These are phyloP conservation scores for Hypoxylon fuscum DNA, from an alignment of 495 filamentous ascomycete species.

Conservation along the genomic window DNA sequence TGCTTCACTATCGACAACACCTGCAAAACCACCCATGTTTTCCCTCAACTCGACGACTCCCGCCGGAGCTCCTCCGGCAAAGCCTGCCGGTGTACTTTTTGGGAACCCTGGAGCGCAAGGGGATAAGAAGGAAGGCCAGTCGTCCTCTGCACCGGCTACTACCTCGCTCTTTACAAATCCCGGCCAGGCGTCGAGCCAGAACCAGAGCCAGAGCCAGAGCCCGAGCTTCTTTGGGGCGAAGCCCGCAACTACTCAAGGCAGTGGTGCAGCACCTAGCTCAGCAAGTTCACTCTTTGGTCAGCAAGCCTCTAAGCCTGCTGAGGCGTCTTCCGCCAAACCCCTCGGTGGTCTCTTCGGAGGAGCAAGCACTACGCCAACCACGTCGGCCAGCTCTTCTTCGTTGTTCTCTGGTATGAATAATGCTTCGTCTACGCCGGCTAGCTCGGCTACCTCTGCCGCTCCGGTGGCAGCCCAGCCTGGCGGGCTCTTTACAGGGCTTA, in stretches of 20 bases:
- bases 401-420: slow-evolving; percentile 26
- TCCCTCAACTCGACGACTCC: slow-evolving; percentile 68
- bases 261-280: slow-evolving; percentile 5
- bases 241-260: slow-evolving; percentile 23
- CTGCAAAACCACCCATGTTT: slow-evolving; percentile 54
- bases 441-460: slow-evolving; percentile 26
- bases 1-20: slow-evolving; percentile 40
- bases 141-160: slow-evolving; percentile 14
- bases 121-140: slow-evolving; percentile 30
- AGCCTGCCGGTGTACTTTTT: slow-evolving; percentile 34
- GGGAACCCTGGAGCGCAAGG: slow-evolving; percentile 23
- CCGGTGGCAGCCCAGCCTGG: slow-evolving; percentile 35
- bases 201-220: too few species aligned
- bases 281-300: slow-evolving; percentile 23
- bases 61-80: slow-evolving; percentile 66
- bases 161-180: slow-evolving; percentile 28
- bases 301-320: slow-evolving; percentile 37
- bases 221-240: slow-evolving; percentile 36
- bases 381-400: slow-evolving; percentile 19
- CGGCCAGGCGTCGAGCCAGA: slow-evolving; percentile 20
- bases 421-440: slow-evolving; percentile 22
- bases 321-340: slow-evolving; percentile 31
- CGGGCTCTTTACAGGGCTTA: slow-evolving; percentile 37
- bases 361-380: slow-evolving; percentile 18
- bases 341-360: slow-evolving; percentile 13